These are phyloP conservation scores for Thalassiosira livingstoniorum DNA, from an alignment of 352 stramenopile genomes.

Conservation along the genomic window DNA sequence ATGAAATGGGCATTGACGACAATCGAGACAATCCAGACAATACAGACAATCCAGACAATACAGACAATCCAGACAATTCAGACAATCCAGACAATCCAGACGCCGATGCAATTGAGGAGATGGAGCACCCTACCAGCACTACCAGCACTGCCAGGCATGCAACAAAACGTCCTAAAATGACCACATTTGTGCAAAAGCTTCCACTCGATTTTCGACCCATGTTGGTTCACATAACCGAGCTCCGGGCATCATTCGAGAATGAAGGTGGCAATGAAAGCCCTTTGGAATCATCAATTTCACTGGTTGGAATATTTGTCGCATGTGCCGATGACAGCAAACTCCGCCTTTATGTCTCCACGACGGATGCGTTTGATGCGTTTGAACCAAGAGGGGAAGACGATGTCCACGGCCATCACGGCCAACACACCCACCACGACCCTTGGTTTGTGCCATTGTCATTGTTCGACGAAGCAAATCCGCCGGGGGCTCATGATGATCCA, in stretches of 20 bases:
- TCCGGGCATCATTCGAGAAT: conserved; percentile 16
- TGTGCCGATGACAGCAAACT: conserved; percentile 46
- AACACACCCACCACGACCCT: not conserved
- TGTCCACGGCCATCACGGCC: not conserved
- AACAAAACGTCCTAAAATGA: not conserved
- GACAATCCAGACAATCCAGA: not conserved
- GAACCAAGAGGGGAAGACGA: not conserved
- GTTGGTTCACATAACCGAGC: conserved; percentile 40
- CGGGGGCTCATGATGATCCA: not conserved
- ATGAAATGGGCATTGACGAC: not conserved
- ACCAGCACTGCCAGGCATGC: not conserved
- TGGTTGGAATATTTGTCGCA: conserved; percentile 52
- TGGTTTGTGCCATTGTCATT: no score
- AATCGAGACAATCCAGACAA: not conserved
- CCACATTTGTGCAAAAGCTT: conserved; percentile 14
- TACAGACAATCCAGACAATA: not conserved
- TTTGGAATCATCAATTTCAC: not conserved
- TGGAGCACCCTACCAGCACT: not conserved
- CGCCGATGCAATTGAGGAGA: no score
- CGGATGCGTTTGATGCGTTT: conserved; percentile 7
- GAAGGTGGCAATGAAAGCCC: not conserved
- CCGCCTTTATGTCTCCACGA: conserved; percentile 34
- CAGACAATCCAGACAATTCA: not conserved
- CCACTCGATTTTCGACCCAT: conserved; percentile 47
- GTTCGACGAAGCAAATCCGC: not conserved